Evolutionary conservation across 106 monocot species (phyloP).

Genomic region (Triglochin maritima): DNA sequence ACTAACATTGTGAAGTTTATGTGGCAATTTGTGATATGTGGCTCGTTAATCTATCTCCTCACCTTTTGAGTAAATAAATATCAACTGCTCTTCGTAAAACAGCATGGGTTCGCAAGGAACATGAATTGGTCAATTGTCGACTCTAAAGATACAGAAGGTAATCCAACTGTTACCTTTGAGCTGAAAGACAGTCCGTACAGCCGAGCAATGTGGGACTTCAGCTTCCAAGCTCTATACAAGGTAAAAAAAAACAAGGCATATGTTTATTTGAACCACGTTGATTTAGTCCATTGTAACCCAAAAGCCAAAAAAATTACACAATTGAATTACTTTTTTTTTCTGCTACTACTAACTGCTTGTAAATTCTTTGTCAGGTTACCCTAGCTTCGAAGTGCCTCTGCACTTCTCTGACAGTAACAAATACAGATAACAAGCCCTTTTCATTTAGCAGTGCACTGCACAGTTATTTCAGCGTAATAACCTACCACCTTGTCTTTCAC

Average conservation of each 20-base stretch:
- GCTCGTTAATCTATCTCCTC: neutral
- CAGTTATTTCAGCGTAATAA: slow-evolving; percentile 81
- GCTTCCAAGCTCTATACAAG: slow-evolving; percentile 86
- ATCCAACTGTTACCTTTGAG: slow-evolving; percentile 62
- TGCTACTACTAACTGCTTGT: no score
- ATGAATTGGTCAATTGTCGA: slow-evolving; percentile 77
- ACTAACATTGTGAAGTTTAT: no score
- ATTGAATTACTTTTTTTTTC: no score
- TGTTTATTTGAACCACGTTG: no score
- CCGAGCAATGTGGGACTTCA: slow-evolving; percentile 92
- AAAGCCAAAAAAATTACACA: no score
- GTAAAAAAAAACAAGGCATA: slow-evolving; percentile 18
- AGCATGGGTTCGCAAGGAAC: slow-evolving; percentile 98
- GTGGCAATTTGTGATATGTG: no score
- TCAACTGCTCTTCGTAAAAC: neutral
- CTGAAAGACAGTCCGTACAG: slow-evolving; percentile 68
- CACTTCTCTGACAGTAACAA: slow-evolving; percentile 50
- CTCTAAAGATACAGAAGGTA: slow-evolving; percentile 52
- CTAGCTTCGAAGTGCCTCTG: slow-evolving; percentile 46
- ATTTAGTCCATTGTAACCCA: no score
- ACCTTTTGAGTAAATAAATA: neutral
- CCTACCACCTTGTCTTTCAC: neutral
- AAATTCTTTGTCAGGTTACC: slow-evolving; percentile 29
- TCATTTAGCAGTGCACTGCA: slow-evolving; percentile 80
- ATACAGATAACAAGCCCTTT: slow-evolving; percentile 78